These are phyloP conservation scores for Gossypium ekmanianum DNA, from an alignment of 345 rosid genomes.

Conservation along the genomic window DNA sequence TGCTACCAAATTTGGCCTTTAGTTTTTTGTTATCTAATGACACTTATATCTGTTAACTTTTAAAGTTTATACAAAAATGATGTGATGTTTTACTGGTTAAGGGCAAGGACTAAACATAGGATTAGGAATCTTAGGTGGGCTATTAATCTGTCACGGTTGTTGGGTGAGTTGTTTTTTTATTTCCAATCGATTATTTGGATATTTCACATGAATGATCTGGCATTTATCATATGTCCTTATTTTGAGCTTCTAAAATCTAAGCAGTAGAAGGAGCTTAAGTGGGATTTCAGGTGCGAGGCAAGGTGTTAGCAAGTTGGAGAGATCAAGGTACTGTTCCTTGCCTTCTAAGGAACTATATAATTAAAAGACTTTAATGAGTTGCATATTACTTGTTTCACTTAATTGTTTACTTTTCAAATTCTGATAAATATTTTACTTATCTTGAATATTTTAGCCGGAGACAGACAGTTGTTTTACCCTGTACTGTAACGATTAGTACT, in stretches of 20 bases:
- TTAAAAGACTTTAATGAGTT: not conserved
- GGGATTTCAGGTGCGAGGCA: not conserved
- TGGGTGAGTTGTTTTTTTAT: not conserved
- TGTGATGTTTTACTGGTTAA: not conserved
- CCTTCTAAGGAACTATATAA: not conserved
- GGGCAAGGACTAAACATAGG: not conserved
- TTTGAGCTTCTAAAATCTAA: not conserved
- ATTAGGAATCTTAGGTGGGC: not conserved
- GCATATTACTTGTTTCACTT: not conserved
- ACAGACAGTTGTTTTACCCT: not conserved
- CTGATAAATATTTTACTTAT: not conserved
- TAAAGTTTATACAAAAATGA: not conserved
- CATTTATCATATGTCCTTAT: not conserved
- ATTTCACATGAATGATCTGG: constrained; percentile 1
- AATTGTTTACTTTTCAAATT: not conserved
- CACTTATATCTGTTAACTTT: not conserved
- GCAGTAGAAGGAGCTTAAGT: not conserved
- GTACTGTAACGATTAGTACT: not conserved
- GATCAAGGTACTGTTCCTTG: constrained; percentile 14
- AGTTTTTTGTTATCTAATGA: not conserved
- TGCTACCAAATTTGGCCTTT: not conserved
- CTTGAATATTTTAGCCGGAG: no score
- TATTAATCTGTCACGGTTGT: not conserved
- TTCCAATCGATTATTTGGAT: not conserved
- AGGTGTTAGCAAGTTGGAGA: constrained; percentile 10